Base-by-base conservation (phyloP, 495 filamentous ascomycete species). In the Viridothelium virens region DNA sequence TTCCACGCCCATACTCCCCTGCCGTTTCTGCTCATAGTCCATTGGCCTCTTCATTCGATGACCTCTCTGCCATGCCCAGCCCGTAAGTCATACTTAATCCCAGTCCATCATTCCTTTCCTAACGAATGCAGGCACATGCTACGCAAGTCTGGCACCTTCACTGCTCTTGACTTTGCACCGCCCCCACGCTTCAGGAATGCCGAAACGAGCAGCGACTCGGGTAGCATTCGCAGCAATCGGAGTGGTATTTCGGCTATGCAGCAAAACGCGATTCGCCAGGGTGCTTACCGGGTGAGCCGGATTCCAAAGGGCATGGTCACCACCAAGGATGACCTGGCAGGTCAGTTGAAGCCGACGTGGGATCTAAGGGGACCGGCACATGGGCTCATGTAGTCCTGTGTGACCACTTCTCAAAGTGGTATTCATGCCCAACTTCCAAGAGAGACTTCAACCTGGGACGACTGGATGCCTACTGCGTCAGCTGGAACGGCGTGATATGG, bases 101-200 rank as follows among this genome's bases (percentile, higher is more conserved):
- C 33, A 10, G 46, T 33, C 33, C 53, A 2, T 18, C 7, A 34
- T 12, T 39, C 5, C 25, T 61, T n/a, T 16, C 9, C 14, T 41
- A 31, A 10, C 37, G 7, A 36, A 65, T 69, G 67, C 12, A 67
- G 91, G 25, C 90, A 97, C 77, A 76, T 86, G 59, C 85, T 98
- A 63, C 87, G 91, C 70, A 96, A 94, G 74, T 96, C 92, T 2
- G 84, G 87, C 69, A 90, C 91, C 3, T 98, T 90, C 74, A 96
- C 92, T 2, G 87, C 79, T 11, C 84, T 98, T 38, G 95, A 97
- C 78, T 98, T 98, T 75, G 92, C 92, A n/a, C 92, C 93, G 36
- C 93, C 91, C 48, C 86, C 88, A 63, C 88, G 90, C 63, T 93
- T 96, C 77, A 89, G 83, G 75, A 88, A 88, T 69, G 77, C 77